These are phyloP conservation scores for Thamnidium elegans DNA, from an alignment of 192 early-diverging fungal species.

Conservation along the genomic window DNA sequence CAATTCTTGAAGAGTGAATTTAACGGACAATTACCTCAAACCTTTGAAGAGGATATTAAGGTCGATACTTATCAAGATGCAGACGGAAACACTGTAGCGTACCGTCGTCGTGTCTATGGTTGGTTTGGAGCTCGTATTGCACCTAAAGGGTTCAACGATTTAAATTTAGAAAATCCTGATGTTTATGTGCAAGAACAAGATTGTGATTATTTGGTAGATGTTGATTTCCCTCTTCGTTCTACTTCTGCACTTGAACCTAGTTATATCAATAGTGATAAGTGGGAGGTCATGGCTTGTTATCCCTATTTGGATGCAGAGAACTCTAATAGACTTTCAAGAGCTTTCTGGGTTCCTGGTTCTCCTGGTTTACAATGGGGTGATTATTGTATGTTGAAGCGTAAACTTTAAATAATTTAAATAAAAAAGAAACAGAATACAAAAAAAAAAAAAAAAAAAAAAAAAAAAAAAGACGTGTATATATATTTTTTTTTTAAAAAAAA, in stretches of 20 bases:
- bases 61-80: background rate
- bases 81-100: background rate
- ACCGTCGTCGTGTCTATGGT: constrained; percentile 16
- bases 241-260: constrained; percentile 27
- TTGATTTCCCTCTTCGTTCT: constrained; percentile 32
- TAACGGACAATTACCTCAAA: constrained; percentile 78
- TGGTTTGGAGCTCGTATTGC: constrained; percentile 33
- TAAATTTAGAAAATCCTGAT: constrained; percentile 58
- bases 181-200: constrained; percentile 51
- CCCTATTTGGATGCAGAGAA: constrained; percentile 64
- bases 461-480: background rate
- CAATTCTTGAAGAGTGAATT: constrained; percentile 71
- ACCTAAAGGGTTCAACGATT: constrained; percentile 63
- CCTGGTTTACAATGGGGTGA: constrained; percentile 55
- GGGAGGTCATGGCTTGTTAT: constrained; percentile 58
- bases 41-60: constrained; percentile 56
- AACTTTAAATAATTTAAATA: background rate
- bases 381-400: constrained; percentile 56
- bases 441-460: background rate
- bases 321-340: constrained; percentile 44
- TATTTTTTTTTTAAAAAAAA: background rate
- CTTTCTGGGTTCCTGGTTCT: constrained; percentile 55
- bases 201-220: constrained; percentile 72
- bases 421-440: background rate
- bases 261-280: constrained; percentile 53